These are phyloP conservation scores for Microthlaspi erraticum DNA, from an alignment of 345 rosid species.

Conservation along the genomic window DNA sequence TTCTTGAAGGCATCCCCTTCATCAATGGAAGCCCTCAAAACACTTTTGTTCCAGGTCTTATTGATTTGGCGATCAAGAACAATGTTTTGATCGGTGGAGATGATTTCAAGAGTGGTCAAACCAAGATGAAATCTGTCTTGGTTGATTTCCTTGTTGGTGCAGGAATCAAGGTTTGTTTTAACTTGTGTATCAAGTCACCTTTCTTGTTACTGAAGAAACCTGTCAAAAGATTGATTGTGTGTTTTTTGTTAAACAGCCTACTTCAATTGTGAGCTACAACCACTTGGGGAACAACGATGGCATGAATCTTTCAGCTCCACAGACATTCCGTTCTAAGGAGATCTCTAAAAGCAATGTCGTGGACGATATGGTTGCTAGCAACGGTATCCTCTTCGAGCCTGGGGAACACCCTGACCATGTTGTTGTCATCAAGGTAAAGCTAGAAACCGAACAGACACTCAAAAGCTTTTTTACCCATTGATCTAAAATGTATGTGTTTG, in stretches of 20 bases:
- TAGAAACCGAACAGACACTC: not conserved
- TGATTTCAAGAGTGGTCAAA: conserved; percentile 99
- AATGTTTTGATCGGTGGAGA: conserved; percentile 89
- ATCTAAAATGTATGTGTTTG: conserved; percentile 5
- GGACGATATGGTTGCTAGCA: conserved; percentile 99
- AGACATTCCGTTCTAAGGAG: conserved; percentile 95
- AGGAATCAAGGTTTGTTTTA: conserved; percentile 76
- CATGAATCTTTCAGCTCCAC: conserved; percentile 98
- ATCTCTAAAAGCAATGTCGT: conserved; percentile 97
- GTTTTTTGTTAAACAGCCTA: conserved; percentile 60
- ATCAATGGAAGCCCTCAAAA: conserved; percentile 98
- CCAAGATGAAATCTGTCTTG: conserved; percentile 97
- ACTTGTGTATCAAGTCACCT: conserved; percentile 18
- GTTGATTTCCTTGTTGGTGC: conserved; percentile 99
- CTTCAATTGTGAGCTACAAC: conserved; percentile 97
- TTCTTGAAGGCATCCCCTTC: conserved; percentile 87
- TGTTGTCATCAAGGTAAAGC: conserved; percentile 87
- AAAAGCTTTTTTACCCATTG: not conserved
- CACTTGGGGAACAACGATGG: conserved; percentile 97
- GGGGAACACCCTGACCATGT: conserved; percentile 99
- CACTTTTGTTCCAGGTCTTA: conserved; percentile 96
- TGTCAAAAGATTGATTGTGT: not conserved
- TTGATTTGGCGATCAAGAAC: conserved; percentile 92
- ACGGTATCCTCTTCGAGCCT: conserved; percentile 85
- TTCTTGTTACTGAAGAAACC: conserved; percentile 21